Evolutionary conservation across 2,329 filamentous ascomycete genomes (phyloP).

Genomic region (Graphiopsis chlorocephala): DNA sequence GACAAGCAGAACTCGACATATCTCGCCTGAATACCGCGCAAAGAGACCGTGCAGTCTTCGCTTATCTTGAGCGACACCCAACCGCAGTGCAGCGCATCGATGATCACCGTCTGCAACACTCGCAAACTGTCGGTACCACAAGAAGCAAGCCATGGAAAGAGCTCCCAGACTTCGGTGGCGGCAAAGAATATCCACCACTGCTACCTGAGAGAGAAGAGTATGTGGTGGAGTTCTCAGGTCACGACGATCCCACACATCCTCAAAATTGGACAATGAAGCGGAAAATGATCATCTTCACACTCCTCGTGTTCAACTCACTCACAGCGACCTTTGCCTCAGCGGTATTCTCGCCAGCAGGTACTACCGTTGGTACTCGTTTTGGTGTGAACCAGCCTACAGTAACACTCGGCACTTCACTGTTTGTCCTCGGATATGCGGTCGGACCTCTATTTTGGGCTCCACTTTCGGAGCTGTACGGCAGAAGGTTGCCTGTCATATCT

Average conservation of each 20-base stretch:
- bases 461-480: conserved; percentile 42
- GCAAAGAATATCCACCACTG: conserved; percentile 70
- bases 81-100: conserved; percentile 70
- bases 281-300: conserved; percentile 65
- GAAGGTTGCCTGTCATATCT: conserved; percentile 34
- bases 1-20: conserved; percentile 10
- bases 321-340: conserved; percentile 61
- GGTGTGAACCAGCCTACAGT: conserved; percentile 41
- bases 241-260: conserved; percentile 72
- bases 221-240: conserved; percentile 79
- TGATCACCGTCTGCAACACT: conserved; percentile 69
- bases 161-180: conserved; percentile 67
- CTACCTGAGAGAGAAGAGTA: conserved; percentile 72
- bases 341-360: conserved; percentile 41
- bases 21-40: conserved; percentile 22
- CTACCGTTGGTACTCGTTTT: conserved; percentile 42
- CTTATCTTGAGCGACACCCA: conserved; percentile 61
- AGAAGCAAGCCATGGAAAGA: conserved; percentile 43
- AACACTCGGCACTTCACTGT: conserved; percentile 38
- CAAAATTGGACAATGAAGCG: conserved; percentile 82
- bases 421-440: conserved; percentile 40
- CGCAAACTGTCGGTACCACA: conserved; percentile 63
- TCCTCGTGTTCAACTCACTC: conserved; percentile 71
- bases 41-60: conserved; percentile 45
- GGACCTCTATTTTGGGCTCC: conserved; percentile 49